phyloP scores from a whole-genome alignment of 192 early-diverging fungal species.

The Rhizoclosmatium globosum region DNA sequence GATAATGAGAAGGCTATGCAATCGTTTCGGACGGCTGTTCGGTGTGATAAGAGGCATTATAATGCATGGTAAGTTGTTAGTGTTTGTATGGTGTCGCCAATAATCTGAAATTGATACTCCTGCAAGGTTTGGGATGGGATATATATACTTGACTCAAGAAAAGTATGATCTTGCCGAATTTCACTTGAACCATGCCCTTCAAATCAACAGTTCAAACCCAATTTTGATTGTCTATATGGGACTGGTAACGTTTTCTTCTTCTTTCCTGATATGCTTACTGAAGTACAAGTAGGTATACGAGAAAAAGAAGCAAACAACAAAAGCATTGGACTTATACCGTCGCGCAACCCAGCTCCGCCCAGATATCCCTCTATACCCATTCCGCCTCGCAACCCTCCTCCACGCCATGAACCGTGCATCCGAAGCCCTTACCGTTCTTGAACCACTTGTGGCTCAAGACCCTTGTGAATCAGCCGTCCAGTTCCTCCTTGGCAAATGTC shows the following conservation, averaged over 20 bases:
- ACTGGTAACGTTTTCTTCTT: conserved; percentile 55
- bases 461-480: conserved; percentile 67
- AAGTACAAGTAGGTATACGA: conserved; percentile 14
- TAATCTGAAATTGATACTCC: not conserved
- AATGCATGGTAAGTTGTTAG: conserved; percentile 79
- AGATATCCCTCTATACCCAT: conserved; percentile 65
- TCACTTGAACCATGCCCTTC: conserved; percentile 75
- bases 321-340: conserved; percentile 71
- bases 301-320: conserved; percentile 61
- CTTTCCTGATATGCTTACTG: conserved; percentile 1
- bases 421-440: conserved; percentile 71
- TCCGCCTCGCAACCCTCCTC: conserved; percentile 74
- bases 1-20: conserved; percentile 78
- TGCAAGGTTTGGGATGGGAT: conserved; percentile 79
- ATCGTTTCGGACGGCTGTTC: conserved; percentile 76
- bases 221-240: conserved; percentile 77
- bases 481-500: conserved; percentile 68
- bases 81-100: not conserved
- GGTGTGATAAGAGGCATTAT: conserved; percentile 79
- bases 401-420: conserved; percentile 60
- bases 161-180: conserved; percentile 77
- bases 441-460: conserved; percentile 59
- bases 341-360: conserved; percentile 62
- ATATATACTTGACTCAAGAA: conserved; percentile 74
- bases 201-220: conserved; percentile 77